A percentile compares a stretch with the other conserved stretches of the same genome.
phyloP scores from a whole-genome alignment of 441 rosid species.

The Kokia cookei region DNA sequence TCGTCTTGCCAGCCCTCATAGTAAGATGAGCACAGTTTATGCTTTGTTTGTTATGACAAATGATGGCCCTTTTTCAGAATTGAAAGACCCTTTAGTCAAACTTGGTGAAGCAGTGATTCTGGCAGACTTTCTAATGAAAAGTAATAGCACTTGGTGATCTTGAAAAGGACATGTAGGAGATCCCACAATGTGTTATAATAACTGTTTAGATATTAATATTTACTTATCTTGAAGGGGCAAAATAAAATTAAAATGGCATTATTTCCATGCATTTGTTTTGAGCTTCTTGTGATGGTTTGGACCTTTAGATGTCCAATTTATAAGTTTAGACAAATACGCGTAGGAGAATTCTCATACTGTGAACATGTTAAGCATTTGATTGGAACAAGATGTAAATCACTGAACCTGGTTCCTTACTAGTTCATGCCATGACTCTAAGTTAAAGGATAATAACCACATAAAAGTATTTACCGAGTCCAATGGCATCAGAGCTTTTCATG shows the following conservation, averaged over 20 bases:
- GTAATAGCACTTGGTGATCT: background rate
- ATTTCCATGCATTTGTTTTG: too few relatives aligned
- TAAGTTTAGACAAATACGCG: too few relatives aligned
- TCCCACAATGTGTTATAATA: background rate
- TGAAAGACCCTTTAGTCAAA: background rate
- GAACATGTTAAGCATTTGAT: background rate
- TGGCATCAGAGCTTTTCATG: slow-evolving; percentile 53
- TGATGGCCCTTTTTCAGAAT: background rate
- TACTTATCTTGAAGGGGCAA: too few relatives aligned
- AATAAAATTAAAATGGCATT: too few relatives aligned
- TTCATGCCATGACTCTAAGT: background rate
- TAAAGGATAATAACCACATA: background rate
- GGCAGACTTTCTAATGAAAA: background rate
- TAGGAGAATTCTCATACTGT: background rate
- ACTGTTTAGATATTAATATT: background rate
- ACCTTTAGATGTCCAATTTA: background rate
- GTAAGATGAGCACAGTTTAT: background rate
- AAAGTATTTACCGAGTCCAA: slow-evolving; percentile 34
- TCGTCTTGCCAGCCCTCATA: background rate
- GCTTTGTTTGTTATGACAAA: background rate
- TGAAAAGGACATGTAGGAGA: background rate
- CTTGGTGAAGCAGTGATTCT: background rate
- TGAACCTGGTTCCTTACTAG: background rate
- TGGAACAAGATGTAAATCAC: background rate
- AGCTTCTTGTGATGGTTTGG: background rate